Base-by-base conservation (phyloP, 1,284 basidiomycete species). In the Xerocomus minutiporus region DNA sequence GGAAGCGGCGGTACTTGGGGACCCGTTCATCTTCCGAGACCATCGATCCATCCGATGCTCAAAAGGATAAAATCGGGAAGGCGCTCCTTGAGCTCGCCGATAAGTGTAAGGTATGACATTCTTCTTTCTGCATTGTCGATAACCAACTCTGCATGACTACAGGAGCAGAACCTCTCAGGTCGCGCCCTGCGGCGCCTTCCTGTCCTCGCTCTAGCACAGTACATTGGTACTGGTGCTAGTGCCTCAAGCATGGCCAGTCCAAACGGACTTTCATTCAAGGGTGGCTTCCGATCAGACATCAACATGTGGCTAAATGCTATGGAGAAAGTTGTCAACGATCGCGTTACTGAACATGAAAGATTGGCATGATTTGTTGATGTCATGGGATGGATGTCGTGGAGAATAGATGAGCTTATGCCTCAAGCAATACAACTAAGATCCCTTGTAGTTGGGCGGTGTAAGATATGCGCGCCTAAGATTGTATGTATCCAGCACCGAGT, bases 151-250 rank as follows among this genome's bases (percentile, higher is more conserved):
- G 3, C 9, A 32, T 40, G 5, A 53, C 50, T 20, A 38, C 32
- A 83, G 83, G 69, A 72, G 31, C 79, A 91, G 68, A 82, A 82
- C n/a, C 82, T 96, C 74, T 97, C 95, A 8, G 95, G 96, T 15
- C 84, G 95, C 44, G 86, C 92, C 3, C 77, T 99, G 7, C 83
- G 96, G 12, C 82, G 93, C 8, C 76, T 99, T 17, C 96, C 96
- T 1, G 90, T 98, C 28, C 79, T 99, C 31, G 93, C 95, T 1
- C 85, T 97, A 54, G 90, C 94, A 2, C 79, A 83, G 3, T 86
- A 93, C 65, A 84, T 95, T 47, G 81, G 83, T 15, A 70, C 76
- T 15, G 77, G 80, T 2, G 61, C 70, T 13, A 56, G 56, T 23
- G 42, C 59, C 13, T 50, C 53, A 4, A 56, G 38, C 23, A 51